Percentiles rank a stretch among this genome's conserved stretches.
Evolutionary conservation across 2,329 filamentous ascomycete species (phyloP).

Genomic region (Pezizomycotina sp.): DNA sequence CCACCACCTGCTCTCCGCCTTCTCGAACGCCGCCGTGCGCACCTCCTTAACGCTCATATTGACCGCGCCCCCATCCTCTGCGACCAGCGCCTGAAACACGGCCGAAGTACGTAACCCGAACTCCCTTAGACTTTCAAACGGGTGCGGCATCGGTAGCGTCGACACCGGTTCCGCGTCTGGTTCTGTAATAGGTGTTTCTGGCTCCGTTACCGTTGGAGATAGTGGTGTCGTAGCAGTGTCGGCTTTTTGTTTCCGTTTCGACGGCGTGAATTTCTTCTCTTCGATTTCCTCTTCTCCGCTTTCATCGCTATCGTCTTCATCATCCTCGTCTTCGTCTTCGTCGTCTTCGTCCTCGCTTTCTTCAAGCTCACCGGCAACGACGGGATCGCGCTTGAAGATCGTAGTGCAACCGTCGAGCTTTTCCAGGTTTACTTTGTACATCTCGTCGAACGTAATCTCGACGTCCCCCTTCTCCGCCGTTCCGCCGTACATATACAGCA

Average conservation of each 20-base stretch:
- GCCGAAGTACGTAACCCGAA: conserved; percentile 80
- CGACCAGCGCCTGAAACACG: conserved; percentile 72
- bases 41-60: conserved; percentile 72
- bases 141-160: conserved; percentile 34
- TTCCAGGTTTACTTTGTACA: conserved; percentile 84
- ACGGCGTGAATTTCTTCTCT: conserved; percentile 30
- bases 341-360: conserved; percentile 44
- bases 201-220: conserved; percentile 15
- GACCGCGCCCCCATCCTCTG: conserved; percentile 47
- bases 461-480: conserved; percentile 90
- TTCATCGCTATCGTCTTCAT: conserved; percentile 40
- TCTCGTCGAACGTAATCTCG: conserved; percentile 88
- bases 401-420: conserved; percentile 90
- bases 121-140: conserved; percentile 78
- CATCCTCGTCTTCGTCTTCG: conserved; percentile 45
- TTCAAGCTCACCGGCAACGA: conserved; percentile 41
- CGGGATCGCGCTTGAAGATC: conserved; percentile 78
- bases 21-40: conserved; percentile 73
- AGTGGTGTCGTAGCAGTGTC: conserved; percentile 23
- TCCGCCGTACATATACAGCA: conserved; percentile 84
- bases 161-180: conserved; percentile 20
- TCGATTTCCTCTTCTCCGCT: conserved; percentile 37
- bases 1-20: conserved; percentile 97
- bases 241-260: conserved; percentile 19
- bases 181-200: conserved; percentile 7